Percentiles rank a stretch among this genome's conserved stretches.
Conservation (phyloP, 257 asterid genomes). For the Solanum chiquidenum region DNA sequence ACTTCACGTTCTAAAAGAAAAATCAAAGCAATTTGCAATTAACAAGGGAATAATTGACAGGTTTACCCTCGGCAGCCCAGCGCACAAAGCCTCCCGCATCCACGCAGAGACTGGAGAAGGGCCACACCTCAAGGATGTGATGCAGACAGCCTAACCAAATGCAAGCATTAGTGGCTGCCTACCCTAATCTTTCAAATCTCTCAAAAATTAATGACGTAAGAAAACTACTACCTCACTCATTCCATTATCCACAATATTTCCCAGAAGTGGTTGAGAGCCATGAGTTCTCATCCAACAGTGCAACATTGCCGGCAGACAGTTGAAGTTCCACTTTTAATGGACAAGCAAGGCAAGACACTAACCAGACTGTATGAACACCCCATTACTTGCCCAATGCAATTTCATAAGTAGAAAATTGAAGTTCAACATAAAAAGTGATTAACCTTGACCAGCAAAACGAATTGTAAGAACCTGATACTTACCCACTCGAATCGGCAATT, state of each 20-base stretch:
- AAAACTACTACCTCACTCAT: neutral
- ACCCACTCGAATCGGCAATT: constrained; percentile 28
- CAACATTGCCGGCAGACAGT: neutral
- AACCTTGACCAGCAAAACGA: neutral
- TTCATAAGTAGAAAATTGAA: neutral
- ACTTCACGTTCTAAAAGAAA: neutral
- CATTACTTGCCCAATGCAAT: neutral
- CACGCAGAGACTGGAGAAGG: neutral
- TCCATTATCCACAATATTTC: neutral
- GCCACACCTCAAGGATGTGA: neutral
- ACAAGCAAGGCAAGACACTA: neutral
- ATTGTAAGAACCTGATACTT: constrained; percentile 5
- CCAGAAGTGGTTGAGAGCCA: neutral
- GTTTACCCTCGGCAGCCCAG: neutral
- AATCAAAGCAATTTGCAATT: neutral
- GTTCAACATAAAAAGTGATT: neutral
- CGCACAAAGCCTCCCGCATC: neutral
- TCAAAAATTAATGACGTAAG: neutral
- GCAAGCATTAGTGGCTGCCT: neutral
- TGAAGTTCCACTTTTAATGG: neutral
- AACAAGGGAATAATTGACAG: neutral
- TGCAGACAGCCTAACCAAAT: neutral
- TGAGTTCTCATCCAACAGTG: neutral
- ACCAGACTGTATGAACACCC: neutral
- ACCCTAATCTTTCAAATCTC: neutral